Base-by-base conservation (phyloP, 2,329 filamentous ascomycete genomes). In the Coniochaeta ligniaria region DNA sequence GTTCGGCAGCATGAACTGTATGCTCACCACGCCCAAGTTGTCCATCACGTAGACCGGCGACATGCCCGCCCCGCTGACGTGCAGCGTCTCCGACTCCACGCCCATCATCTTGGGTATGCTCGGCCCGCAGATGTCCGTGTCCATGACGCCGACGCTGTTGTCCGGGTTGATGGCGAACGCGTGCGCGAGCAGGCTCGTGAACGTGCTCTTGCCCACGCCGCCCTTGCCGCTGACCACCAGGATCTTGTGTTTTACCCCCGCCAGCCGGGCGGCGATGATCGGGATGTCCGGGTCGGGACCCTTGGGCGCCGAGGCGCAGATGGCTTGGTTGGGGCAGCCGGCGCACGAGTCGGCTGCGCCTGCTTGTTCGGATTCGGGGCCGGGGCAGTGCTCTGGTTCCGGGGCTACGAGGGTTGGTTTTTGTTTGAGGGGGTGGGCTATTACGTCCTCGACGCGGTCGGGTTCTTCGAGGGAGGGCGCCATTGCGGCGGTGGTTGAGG, bases 71-170 rank as follows among this genome's bases (percentile, higher is more conserved):
- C 85, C 89, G 71, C 88, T 95, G 59, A 96, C 86, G 73, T 99
- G 95, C 59, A 99, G 95, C 1, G 90, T 96, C 76, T 99, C 94
- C 28, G 86, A 79, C 74, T 97, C 93, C 1, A 97, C 94, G 36
- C 95, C 95, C 88, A 99, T 93, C 94, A 99, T 98, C 78, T 97
- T 97, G 22, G 95, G 95, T 69, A 99, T 97, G 65, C 87, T 92
- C 0, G 95, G 95, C 0, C 95, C 95, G 76, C 92, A 97, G 64
- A 99, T 96, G 74, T 99, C 95, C 7, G 95, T 96, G 75, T 99
- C 95, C 92, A 98, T 97, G 67, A 99, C 88, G 22, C 94, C 95
- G 31, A 99, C 91, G 1, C 86, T 91, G 60, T 80, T 88, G 54
- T 88, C 85, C 0, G 88, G 86, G 73, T 96, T 91, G 16, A 85